These are phyloP conservation scores for Coleophoma crateriformis DNA, from an alignment of 2,329 filamentous ascomycete genomes.

Conservation along the genomic window DNA sequence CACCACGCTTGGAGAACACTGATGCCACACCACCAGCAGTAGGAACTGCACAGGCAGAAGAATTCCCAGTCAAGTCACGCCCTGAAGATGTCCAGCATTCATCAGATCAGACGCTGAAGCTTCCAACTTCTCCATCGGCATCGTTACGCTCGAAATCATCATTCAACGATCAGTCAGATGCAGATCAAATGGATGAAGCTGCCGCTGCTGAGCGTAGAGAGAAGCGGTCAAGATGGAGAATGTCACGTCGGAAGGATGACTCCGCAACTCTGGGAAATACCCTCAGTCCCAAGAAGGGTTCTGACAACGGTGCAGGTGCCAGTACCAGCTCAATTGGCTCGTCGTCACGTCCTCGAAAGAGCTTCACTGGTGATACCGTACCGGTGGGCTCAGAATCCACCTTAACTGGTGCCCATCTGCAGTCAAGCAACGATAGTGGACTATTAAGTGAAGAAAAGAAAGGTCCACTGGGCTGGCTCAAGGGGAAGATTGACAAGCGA, in stretches of 20 bases:
- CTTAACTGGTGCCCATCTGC: conserved; percentile 14
- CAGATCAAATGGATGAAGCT: conserved; percentile 65
- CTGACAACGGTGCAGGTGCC: conserved; percentile 56
- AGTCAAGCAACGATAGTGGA: conserved; percentile 27
- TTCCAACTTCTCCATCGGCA: conserved; percentile 66
- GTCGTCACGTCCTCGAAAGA: conserved; percentile 38
- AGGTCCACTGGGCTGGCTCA: conserved; percentile 58
- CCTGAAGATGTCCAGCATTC: conserved; percentile 16
- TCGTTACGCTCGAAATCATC: conserved; percentile 63
- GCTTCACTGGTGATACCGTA: conserved; percentile 35
- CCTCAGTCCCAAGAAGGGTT: conserved; percentile 37
- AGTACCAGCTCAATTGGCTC: conserved; percentile 67
- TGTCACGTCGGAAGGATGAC: conserved; percentile 57
- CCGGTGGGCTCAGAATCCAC: conserved; percentile 23
- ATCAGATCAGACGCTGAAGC: conserved; percentile 43
- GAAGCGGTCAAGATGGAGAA: conserved; percentile 67
- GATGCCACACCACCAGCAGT: conserved; percentile 17
- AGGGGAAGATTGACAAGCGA: conserved; percentile 56
- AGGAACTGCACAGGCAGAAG: conserved; percentile 18
- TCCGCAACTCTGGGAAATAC: conserved; percentile 34
- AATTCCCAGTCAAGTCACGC: conserved; percentile 7
- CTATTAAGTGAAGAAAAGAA: conserved; percentile 37
- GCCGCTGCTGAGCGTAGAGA: conserved; percentile 56
- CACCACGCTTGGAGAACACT: conserved; percentile 11
- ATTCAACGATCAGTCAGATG: conserved; percentile 76